These are phyloP conservation scores for Paraglomus brasilianum DNA, from an alignment of 192 early-diverging fungal genomes.

Conservation along the genomic window DNA sequence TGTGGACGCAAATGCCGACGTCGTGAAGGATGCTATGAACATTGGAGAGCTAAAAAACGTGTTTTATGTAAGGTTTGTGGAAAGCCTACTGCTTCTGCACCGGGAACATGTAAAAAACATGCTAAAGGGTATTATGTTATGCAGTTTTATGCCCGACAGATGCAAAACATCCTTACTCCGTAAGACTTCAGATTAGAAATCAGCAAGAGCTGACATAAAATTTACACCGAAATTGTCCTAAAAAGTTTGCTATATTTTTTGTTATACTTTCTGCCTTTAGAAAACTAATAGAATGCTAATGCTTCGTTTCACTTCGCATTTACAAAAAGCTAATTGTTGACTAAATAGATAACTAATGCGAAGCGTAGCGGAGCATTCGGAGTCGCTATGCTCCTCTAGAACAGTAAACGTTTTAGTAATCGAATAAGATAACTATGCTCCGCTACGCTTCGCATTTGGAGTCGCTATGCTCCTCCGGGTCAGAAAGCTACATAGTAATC, in stretches of 20 bases:
- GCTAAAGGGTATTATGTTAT: conserved; percentile 19
- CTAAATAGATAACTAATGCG: conserved; percentile 19
- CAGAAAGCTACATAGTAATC: background rate
- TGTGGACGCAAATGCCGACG: background rate
- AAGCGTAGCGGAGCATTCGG: too few species aligned
- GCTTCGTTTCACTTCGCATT: background rate
- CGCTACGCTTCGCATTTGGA: background rate
- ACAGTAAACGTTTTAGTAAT: conserved; percentile 16
- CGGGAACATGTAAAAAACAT: conserved; percentile 10
- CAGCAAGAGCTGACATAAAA: too few species aligned
- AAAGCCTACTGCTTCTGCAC: conserved; percentile 1
- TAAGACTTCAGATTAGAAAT: background rate
- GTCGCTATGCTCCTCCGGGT: background rate
- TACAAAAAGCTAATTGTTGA: background rate
- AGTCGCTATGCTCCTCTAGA: conserved; percentile 10
- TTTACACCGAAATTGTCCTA: too few species aligned
- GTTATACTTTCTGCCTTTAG: too few species aligned
- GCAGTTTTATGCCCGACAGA: background rate
- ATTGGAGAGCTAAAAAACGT: too few species aligned
- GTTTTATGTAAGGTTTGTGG: conserved; percentile 14
- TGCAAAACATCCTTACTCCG: background rate
- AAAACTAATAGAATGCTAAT: conserved; percentile 3
- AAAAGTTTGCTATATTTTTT: too few species aligned
- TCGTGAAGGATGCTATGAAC: background rate
- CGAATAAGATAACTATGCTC: conserved; percentile 4